phyloP scores from a whole-genome alignment of 2,329 filamentous ascomycete genomes.

The Exophiala oligosperma region DNA sequence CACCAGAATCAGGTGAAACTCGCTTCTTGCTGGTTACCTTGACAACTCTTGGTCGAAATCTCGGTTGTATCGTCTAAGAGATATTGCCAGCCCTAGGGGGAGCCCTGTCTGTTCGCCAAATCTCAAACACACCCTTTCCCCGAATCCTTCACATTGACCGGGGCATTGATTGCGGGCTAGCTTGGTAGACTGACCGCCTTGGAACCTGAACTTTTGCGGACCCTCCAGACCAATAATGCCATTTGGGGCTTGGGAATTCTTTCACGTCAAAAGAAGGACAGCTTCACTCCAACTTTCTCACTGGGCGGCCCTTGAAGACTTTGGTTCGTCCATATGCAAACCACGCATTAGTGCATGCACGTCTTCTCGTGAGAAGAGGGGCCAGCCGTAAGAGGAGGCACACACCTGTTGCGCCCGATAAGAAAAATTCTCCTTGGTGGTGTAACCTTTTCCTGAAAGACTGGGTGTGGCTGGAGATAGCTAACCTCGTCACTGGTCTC shows the following conservation, averaged over 20 bases:
- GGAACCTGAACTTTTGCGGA: slow-evolving; percentile 2
- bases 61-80: slow-evolving; percentile 11
- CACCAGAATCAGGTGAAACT: slow-evolving; percentile 6
- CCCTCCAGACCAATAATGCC: slow-evolving; percentile 15
- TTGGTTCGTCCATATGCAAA: slow-evolving; percentile 3
- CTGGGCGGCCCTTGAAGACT: neutral
- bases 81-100: neutral
- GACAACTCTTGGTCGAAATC: slow-evolving; percentile 9
- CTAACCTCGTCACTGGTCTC: too few relatives aligned
- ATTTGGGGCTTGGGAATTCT: neutral
- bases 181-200: slow-evolving; percentile 9
- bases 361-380: neutral
- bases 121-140: neutral
- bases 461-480: neutral
- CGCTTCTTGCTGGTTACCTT: slow-evolving; percentile 11
- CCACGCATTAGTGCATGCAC: slow-evolving; percentile 6
- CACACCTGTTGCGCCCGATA: neutral
- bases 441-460: neutral
- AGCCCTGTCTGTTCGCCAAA: too few relatives aligned
- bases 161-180: slow-evolving; percentile 1
- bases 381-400: slow-evolving; percentile 1
- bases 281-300: neutral
- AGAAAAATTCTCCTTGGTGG: neutral
- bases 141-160: neutral
- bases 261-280: slow-evolving; percentile 1